Evolutionary conservation across 345 rosid genomes (phyloP).

Genomic region (Laguncularia racemosa): DNA sequence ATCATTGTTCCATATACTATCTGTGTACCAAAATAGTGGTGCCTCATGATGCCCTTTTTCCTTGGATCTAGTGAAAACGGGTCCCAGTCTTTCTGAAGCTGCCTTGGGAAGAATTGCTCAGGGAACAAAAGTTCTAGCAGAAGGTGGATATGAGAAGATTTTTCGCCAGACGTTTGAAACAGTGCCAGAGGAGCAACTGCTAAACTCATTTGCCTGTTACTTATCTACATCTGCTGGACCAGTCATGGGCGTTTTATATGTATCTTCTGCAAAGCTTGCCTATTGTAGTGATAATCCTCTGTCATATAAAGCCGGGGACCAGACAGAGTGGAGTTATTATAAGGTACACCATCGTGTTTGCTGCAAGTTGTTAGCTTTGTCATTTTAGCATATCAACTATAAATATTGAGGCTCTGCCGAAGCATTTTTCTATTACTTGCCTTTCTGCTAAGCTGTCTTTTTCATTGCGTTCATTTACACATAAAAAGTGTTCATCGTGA

Average conservation of each 20-base stretch:
- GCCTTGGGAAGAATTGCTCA: slow-evolving; percentile 46
- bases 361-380: neutral
- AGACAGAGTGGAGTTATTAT: slow-evolving; percentile 36
- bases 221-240: slow-evolving; percentile 42
- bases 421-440: neutral
- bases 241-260: slow-evolving; percentile 33
- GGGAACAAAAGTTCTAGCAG: slow-evolving; percentile 34
- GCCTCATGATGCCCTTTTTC: neutral
- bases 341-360: slow-evolving; percentile 17
- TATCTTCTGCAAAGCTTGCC: slow-evolving; percentile 36
- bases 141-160: slow-evolving; percentile 39
- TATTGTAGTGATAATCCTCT: slow-evolving; percentile 38
- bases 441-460: no score
- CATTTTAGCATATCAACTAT: neutral
- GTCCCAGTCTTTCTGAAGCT: slow-evolving; percentile 40
- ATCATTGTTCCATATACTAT: neutral
- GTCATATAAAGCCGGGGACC: slow-evolving; percentile 26
- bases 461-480: no score
- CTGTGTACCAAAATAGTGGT: no score
- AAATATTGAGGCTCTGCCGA: neutral
- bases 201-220: slow-evolving; percentile 32
- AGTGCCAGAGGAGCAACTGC: slow-evolving; percentile 31
- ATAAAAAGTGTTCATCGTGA: no score
- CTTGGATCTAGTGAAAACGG: slow-evolving; percentile 27
- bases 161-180: slow-evolving; percentile 38